Conservation (phyloP, 352 stramenopile genomes). For the Phytophthora agathidicida region DNA sequence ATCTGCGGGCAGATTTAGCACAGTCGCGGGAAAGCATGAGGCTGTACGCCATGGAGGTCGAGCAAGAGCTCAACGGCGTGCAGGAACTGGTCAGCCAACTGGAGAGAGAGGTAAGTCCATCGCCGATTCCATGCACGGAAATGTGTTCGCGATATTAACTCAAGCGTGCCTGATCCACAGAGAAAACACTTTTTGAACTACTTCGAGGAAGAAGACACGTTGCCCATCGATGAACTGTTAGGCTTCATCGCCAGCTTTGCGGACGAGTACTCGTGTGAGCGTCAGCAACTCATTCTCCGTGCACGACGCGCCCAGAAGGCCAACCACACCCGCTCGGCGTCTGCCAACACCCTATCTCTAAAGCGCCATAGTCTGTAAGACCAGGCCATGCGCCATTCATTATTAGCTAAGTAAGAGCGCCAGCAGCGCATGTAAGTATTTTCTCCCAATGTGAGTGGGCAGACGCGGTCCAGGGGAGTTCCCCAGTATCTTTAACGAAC, state of each 20-base stretch:
- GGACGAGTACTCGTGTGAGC: constrained; percentile 61
- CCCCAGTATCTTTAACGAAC: too few species aligned
- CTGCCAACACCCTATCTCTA: constrained; percentile 9
- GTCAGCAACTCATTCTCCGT: constrained; percentile 45
- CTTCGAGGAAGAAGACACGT: constrained; percentile 73
- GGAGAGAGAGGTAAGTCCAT: constrained; percentile 47
- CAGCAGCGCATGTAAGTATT: constrained; percentile 18
- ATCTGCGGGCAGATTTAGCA: constrained; percentile 25
- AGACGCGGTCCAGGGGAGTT: too few species aligned
- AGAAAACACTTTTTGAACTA: constrained; percentile 74
- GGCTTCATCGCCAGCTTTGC: constrained; percentile 68
- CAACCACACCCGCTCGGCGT: constrained; percentile 7
- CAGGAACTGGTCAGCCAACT: constrained; percentile 54
- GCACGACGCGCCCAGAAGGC: constrained; percentile 22
- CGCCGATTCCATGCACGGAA: not conserved
- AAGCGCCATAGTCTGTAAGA: constrained; percentile 39
- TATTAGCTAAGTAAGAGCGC: constrained; percentile 1
- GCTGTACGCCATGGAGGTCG: constrained; percentile 64
- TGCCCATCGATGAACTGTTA: constrained; percentile 73
- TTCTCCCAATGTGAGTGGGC: constrained; percentile 11
- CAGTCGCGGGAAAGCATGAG: constrained; percentile 47
- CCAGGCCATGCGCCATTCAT: constrained; percentile 13
- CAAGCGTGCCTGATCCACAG: constrained; percentile 21
- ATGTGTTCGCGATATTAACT: not conserved
- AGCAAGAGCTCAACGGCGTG: constrained; percentile 58